Evolutionary conservation across 164 flowering plant species (phyloP).

Genomic region (Vitis amurensis): DNA sequence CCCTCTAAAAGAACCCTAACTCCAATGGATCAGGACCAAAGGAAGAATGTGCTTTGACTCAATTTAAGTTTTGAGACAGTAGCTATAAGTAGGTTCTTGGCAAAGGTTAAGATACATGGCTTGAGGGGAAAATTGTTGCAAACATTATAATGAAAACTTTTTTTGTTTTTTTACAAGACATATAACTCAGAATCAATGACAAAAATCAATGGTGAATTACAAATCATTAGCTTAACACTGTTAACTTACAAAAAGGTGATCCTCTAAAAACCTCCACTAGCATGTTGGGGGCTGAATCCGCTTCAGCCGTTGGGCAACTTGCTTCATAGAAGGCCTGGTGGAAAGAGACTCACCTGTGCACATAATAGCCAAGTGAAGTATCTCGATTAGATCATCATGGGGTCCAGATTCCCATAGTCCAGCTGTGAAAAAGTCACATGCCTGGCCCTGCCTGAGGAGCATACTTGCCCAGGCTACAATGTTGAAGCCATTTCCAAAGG

Average conservation of each 20-base stretch:
- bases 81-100: too few species aligned
- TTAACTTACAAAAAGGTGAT: not conserved
- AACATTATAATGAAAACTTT: too few species aligned
- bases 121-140: too few species aligned
- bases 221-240: not conserved
- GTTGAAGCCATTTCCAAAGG: slow-evolving; percentile 6
- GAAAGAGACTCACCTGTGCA: slow-evolving; percentile 9
- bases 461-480: slow-evolving; percentile 7
- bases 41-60: too few species aligned
- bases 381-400: slow-evolving; percentile 7
- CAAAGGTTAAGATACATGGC: too few species aligned
- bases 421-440: not conserved
- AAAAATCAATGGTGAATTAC: slow-evolving; percentile 1
- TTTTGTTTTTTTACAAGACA: not conserved
- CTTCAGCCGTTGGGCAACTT: slow-evolving; percentile 9
- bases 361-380: slow-evolving; percentile 4
- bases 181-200: slow-evolving; percentile 1
- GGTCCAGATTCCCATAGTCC: slow-evolving; percentile 8
- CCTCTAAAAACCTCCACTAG: not conserved
- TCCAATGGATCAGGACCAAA: too few species aligned
- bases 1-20: too few species aligned
- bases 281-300: slow-evolving; percentile 5
- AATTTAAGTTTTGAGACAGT: too few species aligned
- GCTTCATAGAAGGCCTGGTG: slow-evolving; percentile 11
- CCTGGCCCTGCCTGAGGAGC: not conserved